Base-by-base conservation (phyloP, 23 red algal species). In the Gracilaria gracilis region DNA sequence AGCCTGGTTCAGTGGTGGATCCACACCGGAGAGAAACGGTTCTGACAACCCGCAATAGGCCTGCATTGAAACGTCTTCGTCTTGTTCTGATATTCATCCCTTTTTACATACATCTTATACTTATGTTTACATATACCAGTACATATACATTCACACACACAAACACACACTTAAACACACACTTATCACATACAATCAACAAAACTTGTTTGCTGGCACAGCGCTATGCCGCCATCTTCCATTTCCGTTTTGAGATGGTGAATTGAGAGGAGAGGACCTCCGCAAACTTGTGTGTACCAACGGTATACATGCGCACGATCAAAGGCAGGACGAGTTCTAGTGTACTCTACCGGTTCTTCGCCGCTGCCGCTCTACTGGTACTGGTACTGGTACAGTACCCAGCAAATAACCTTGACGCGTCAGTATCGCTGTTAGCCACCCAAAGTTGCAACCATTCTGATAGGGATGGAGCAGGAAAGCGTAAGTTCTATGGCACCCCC, bases 1-100 rank as follows among this genome's bases (percentile, higher is more conserved):
- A 6, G 87, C 87, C 8, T 90, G 73, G 76, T 81, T 90, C 34
- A 90, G 87, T 67, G 87, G 87, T n/a, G 79, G 79, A 25, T 82
- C 79, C 9, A 62, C 72, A 28, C 72, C 72, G 28, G 72, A 77
- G 28, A 20, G 72, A 27, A 48, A 77, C 46, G 72, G 72, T 14
- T 50, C 39, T 9, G 39, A 50, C 4, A 77, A 20, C 21, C 11
- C 72, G 38, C 72, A 77, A n/a, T 77, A 73, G 21, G 9, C 24
- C 17, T 62, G 21, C 24, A 31, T 9, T 29, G 59, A 28, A 19
- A 19, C 59, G 24, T 24, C 2, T 29, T 62, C 17, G 7, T 55
- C 19, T 15, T 55, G 9, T 55, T 55, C 51, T 55, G 51, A 55
- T 19, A 55, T 15, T n/a, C n/a, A n/a, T n/a, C n/a, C n/a, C n/a